Percentiles rank a stretch among this genome's conserved stretches.
These are phyloP conservation scores for Penicillium paneum DNA, from an alignment of 2,329 filamentous ascomycete genomes.

Conservation along the genomic window DNA sequence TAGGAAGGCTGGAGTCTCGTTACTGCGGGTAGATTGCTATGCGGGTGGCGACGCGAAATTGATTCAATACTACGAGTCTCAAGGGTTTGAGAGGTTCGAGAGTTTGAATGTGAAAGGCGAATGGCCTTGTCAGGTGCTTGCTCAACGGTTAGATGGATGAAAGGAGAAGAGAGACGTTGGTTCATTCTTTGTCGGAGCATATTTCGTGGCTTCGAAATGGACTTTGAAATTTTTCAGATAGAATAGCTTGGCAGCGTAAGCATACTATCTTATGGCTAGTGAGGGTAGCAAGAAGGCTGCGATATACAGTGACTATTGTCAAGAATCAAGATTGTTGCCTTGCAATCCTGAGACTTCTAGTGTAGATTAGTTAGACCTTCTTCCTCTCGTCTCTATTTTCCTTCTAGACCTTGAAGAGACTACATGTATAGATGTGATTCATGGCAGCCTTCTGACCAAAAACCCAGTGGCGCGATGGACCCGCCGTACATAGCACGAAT, in stretches of 20 bases:
- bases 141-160: slow-evolving; percentile 2
- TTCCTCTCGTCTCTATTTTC: too few relatives aligned
- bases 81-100: slow-evolving; percentile 11
- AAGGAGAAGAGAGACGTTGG: background rate
- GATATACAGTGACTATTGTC: too few relatives aligned
- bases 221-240: background rate
- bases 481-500: background rate
- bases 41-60: slow-evolving; percentile 13
- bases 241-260: too few relatives aligned
- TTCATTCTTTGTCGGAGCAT: background rate
- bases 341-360: too few relatives aligned
- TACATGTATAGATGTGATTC: too few relatives aligned
- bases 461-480: too few relatives aligned
- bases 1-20: slow-evolving; percentile 5
- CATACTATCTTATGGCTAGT: too few relatives aligned
- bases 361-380: too few relatives aligned
- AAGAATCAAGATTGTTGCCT: too few relatives aligned
- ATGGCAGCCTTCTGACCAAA: too few relatives aligned
- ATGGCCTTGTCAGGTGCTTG: slow-evolving; percentile 15
- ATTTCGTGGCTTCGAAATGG: background rate
- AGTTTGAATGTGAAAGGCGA: background rate
- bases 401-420: too few relatives aligned
- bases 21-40: slow-evolving; percentile 17
- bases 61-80: slow-evolving; percentile 16
- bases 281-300: too few relatives aligned